A percentile compares a stretch with the other conserved stretches of the same genome.
Evolutionary conservation across 257 asterid species (phyloP).

Genomic region (Solanum peruvianum): DNA sequence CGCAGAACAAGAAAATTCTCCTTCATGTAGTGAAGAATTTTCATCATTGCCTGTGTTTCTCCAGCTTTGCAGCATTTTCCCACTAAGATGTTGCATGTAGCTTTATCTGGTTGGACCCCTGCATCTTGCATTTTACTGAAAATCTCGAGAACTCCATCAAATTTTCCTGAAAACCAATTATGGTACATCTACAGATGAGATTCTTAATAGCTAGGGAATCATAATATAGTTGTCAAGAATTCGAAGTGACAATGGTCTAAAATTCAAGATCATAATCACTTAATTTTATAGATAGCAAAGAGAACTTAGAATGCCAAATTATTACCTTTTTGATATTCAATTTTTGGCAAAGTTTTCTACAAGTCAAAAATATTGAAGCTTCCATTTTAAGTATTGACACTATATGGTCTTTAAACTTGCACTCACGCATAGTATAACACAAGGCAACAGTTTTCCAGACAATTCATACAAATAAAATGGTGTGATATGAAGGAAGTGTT

Average conservation of each 20-base stretch:
- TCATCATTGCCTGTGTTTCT: slow-evolving; percentile 40
- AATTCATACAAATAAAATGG: neutral
- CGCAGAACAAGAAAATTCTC: slow-evolving; percentile 62
- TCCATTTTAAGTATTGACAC: neutral
- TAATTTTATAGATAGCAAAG: neutral
- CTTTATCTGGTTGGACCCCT: slow-evolving; percentile 83
- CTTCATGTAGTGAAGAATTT: slow-evolving; percentile 79
- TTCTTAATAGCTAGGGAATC: neutral
- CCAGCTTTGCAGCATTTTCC: slow-evolving; percentile 52
- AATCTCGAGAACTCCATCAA: slow-evolving; percentile 57
- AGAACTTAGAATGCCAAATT: neutral
- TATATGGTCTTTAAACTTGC: neutral
- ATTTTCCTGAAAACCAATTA: slow-evolving; percentile 38
- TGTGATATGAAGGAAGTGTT: neutral
- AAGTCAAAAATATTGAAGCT: neutral
- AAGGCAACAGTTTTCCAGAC: neutral
- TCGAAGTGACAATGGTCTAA: neutral
- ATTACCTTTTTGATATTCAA: neutral
- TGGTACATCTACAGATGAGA: neutral
- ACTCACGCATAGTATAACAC: neutral
- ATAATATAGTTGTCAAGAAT: neutral
- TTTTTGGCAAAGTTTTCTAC: neutral
- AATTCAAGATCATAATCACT: neutral
- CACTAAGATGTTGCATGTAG: slow-evolving; percentile 79
- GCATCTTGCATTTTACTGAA: slow-evolving; percentile 77